Evolutionary conservation across 495 filamentous ascomycete genomes (phyloP), one percentile per base, ranked within the genome.

Genomic region (Penicillium antarcticum): DNA sequence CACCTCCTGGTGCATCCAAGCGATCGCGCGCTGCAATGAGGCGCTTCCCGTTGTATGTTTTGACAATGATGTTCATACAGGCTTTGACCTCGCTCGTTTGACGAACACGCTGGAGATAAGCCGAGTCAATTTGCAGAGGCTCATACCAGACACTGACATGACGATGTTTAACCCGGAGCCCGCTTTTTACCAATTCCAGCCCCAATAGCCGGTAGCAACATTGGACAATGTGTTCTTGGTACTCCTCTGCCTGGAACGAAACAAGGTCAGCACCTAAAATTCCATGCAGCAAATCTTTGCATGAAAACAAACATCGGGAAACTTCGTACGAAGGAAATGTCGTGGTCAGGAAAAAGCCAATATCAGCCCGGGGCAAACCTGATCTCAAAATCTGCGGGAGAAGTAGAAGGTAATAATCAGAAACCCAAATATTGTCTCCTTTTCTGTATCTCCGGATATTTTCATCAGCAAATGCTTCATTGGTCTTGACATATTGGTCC

Each of bases 311-410:
- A 61, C 91, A 96, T 11, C 91, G 80, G 73, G 95, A 95, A 6
- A 96, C 82, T 62, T 96, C 91, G 8, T 90, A 95, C 0, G 91
- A 95, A 1, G 91, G 91, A 62, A 96, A 96, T 5, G 91, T 87
- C 24, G 91, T 86, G 63, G 95, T 91, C 35, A 96, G 72, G 69
- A 95, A 96, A 68, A 96, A 91, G 21, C 91, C 91, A 62, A 96
- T 95, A 67, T 91, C 85, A 10, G 89, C 91, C 47, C 89, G 81
- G 1, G 91, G 91, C 4, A 85, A 62, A 37, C 87, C 78, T 71
- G 91, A 82, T 32, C 91, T 81, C 32, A 96, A 74, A 81, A 96
- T 87, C 9, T 69, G 72, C 1, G 91, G 91, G 13, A 95, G 85
- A 16, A 94, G 71, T 1, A 95, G 77, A 9, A 95, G 79, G 56